A percentile compares a stretch with the other conserved stretches of the same genome.
Evolutionary conservation across 352 stramenopile species (phyloP).

Genomic region (Pythium rishiriense): DNA sequence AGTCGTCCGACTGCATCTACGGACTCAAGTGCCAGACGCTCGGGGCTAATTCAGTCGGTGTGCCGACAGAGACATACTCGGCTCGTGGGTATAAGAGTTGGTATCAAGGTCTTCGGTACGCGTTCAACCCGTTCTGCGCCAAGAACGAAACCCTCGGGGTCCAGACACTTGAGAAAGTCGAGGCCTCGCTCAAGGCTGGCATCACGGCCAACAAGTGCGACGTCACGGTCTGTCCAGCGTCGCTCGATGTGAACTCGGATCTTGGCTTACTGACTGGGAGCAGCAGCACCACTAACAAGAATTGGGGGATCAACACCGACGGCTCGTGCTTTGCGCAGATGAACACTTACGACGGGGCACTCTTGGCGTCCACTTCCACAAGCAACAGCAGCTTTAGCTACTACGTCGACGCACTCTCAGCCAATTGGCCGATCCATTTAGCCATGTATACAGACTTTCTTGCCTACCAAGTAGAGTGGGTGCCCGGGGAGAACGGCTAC

Average conservation of each 20-base stretch:
- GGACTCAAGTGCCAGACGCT: constrained; percentile 19
- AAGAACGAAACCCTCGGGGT: constrained; percentile 11
- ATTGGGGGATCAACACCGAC: constrained; percentile 68
- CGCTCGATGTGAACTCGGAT: constrained; percentile 45
- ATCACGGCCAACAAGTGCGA: constrained; percentile 54
- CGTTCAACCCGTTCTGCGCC: constrained; percentile 35
- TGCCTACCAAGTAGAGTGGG: constrained; percentile 63
- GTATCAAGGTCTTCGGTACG: constrained; percentile 43
- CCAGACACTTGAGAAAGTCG: constrained; percentile 33
- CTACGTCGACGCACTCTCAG: constrained; percentile 63
- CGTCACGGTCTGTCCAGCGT: constrained; percentile 41
- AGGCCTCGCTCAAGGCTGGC: constrained; percentile 34
- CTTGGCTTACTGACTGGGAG: constrained; percentile 32
- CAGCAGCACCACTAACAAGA: constrained; percentile 30
- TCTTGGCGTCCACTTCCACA: constrained; percentile 18
- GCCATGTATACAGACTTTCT: constrained; percentile 52
- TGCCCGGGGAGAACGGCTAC: constrained; percentile 49
- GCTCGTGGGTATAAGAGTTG: constrained; percentile 29
- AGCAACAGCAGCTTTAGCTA: constrained; percentile 35
- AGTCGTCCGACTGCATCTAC: constrained; percentile 21
- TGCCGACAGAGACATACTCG: constrained; percentile 30
- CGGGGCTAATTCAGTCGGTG: constrained; percentile 25
- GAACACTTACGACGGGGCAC: constrained; percentile 56
- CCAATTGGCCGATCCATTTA: constrained; percentile 61
- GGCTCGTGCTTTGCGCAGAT: constrained; percentile 62